Conservation (phyloP, 768 basidiomycete species). For the Mycena olivaceomarginata region DNA sequence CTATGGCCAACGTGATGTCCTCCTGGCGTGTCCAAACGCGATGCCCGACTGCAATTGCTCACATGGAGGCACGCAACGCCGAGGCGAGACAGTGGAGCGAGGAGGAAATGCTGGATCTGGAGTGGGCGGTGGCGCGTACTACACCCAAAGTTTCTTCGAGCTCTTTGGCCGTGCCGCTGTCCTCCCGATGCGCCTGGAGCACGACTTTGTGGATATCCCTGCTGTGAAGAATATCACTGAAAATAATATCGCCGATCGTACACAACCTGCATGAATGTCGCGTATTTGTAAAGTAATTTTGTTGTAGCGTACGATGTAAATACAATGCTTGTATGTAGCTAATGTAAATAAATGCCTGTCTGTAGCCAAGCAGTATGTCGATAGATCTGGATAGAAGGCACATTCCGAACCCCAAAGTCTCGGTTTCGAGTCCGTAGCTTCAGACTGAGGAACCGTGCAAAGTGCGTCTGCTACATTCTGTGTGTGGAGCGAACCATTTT, state of each 20-base stretch:
- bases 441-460: too few species aligned
- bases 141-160: constrained; percentile 15
- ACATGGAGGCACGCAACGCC: too few species aligned
- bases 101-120: background rate
- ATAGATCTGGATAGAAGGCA: too few species aligned
- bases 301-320: too few species aligned
- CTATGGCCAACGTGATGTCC: constrained; percentile 8
- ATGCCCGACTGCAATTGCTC: background rate
- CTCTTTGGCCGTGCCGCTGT: constrained; percentile 27
- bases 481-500: too few species aligned
- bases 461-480: too few species aligned
- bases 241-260: background rate
- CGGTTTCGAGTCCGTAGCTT: too few species aligned
- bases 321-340: too few species aligned
- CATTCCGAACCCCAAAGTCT: too few species aligned
- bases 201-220: background rate
- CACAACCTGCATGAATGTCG: background rate
- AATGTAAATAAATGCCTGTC: too few species aligned
- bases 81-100: background rate
- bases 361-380: too few species aligned
- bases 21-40: background rate
- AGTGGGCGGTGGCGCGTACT: constrained; percentile 12
- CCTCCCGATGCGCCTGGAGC: constrained; percentile 9
- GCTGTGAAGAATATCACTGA: background rate
- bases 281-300: background rate